A percentile compares a stretch with the other conserved stretches of the same genome.
phyloP scores from a whole-genome alignment of 2,329 filamentous ascomycete genomes.

The Tolypocladium paradoxum region DNA sequence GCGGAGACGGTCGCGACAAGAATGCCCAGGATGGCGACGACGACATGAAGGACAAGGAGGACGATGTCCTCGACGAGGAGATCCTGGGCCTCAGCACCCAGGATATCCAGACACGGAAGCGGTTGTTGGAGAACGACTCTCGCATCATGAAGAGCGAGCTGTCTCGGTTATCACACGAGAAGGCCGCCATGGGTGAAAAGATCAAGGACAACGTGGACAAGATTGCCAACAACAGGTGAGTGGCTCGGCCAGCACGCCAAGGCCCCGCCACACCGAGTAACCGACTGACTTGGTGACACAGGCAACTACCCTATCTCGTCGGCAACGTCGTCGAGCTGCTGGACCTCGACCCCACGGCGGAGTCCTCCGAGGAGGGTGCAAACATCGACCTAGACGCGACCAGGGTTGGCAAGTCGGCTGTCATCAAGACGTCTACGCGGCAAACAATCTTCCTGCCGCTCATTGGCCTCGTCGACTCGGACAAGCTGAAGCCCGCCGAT shows the following conservation, averaged over 20 bases:
- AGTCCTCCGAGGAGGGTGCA: conserved; percentile 93
- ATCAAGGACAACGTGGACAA: conserved; percentile 99
- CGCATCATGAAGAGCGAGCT: conserved; percentile 98
- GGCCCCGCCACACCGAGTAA: no score
- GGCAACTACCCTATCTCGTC: conserved; percentile 95
- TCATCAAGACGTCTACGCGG: conserved; percentile 97
- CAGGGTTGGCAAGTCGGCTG: conserved; percentile 91
- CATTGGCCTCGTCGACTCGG: conserved; percentile 91
- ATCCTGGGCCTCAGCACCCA: conserved; percentile 87
- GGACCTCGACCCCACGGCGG: conserved; percentile 89
- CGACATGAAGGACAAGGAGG: conserved; percentile 79
- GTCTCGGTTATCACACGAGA: conserved; percentile 89
- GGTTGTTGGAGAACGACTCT: conserved; percentile 92
- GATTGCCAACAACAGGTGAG: conserved; percentile 95
- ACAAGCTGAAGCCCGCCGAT: conserved; percentile 89
- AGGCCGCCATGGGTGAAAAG: conserved; percentile 92
- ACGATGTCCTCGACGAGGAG: conserved; percentile 81
- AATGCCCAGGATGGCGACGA: conserved; percentile 59
- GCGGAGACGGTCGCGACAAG: conserved; percentile 20
- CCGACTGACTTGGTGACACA: conserved; percentile 22
- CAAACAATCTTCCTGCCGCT: conserved; percentile 98
- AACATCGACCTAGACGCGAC: conserved; percentile 98
- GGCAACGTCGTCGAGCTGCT: conserved; percentile 97
- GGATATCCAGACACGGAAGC: conserved; percentile 84
- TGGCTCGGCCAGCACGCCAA: background rate